Evolutionary conservation across 2,329 filamentous ascomycete genomes (phyloP), one percentile per base, ranked within the genome.

Genomic region (Nakataea oryzae): DNA sequence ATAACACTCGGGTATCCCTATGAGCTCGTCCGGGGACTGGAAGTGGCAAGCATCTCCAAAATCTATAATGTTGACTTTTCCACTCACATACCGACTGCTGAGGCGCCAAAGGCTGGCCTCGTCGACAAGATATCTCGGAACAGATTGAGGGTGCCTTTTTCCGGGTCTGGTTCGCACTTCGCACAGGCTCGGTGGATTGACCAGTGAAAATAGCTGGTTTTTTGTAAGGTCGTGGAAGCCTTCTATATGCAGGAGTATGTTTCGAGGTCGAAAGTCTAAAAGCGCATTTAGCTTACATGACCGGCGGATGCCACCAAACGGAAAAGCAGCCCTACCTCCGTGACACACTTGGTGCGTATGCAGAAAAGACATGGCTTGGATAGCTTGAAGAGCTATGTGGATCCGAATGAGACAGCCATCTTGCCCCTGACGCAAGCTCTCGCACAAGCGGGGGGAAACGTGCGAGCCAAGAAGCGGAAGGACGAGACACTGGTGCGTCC

Each of bases 401-500:
- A 17, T 2, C 34, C 13, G 34, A 17, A 47, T 7, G 3, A 21
- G 34, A 13, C 14, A 17, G 34, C 14, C 34, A 21, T 47, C 34
- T 17, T 4, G 14, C 34, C 34, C 34, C 9, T 47, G 14, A 7
- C 14, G 14, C 21, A 47, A 21, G 12, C 2, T 17, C 5, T 4
- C 5, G 14, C 34, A 47, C 13, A 62, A 27, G 57, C 50, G 21
- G 13, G 62, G 62, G 58, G 64, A 61, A 57, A 63, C 62, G 21
- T 55, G 59, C 30, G 64, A 61, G 9, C 64, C 64, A 8, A 65
- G 62, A 27, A 61, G 30, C 6, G 60, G 60, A 24, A 61, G 60
- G 21, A 61, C 60, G 21, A 61, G 32, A 55, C 60, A 61, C 28
- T 61, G 60, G 30, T 61, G 60, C 4, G 13, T 47, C 28, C 60